These are phyloP conservation scores for Calonectria pauciramosa DNA, from an alignment of 2,329 filamentous ascomycete species.

Conservation along the genomic window DNA sequence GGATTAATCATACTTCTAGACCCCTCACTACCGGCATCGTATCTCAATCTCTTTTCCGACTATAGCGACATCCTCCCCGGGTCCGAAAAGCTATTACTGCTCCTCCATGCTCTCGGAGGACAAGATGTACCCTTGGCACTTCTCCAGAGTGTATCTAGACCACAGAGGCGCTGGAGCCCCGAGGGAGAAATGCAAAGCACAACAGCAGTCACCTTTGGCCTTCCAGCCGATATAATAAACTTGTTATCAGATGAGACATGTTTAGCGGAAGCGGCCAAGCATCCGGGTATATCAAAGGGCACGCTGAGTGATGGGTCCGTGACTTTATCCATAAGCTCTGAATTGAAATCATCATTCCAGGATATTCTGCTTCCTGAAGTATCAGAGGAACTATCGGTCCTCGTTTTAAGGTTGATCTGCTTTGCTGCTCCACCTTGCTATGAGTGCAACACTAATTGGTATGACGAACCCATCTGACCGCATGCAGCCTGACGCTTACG, in stretches of 20 bases:
- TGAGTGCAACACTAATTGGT: conserved; percentile 52
- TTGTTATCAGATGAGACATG: conserved; percentile 34
- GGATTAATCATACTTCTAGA: conserved; percentile 15
- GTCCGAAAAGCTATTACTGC: conserved; percentile 42
- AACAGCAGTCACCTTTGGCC: conserved; percentile 39
- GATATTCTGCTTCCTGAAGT: conserved; percentile 29
- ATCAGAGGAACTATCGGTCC: conserved; percentile 32
- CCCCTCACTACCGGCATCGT: conserved; percentile 27
- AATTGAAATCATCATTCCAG: neutral
- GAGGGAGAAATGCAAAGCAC: conserved; percentile 45
- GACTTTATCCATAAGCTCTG: conserved; percentile 24
- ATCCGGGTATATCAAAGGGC: conserved; percentile 38
- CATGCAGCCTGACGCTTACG: neutral
- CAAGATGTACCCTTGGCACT: conserved; percentile 40
- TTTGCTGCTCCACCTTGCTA: conserved; percentile 50
- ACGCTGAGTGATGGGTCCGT: conserved; percentile 27
- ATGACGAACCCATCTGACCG: neutral
- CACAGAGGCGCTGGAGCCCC: conserved; percentile 44
- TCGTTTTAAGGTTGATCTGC: conserved; percentile 43
- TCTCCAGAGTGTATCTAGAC: conserved; percentile 35
- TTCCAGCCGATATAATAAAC: conserved; percentile 36
- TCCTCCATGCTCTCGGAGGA: conserved; percentile 42
- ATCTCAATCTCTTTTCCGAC: conserved; percentile 42
- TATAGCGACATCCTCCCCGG: conserved; percentile 44
- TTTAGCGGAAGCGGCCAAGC: conserved; percentile 19